Conservation (phyloP, 805 yeast genomes). For the Alloascoidea africana region DNA sequence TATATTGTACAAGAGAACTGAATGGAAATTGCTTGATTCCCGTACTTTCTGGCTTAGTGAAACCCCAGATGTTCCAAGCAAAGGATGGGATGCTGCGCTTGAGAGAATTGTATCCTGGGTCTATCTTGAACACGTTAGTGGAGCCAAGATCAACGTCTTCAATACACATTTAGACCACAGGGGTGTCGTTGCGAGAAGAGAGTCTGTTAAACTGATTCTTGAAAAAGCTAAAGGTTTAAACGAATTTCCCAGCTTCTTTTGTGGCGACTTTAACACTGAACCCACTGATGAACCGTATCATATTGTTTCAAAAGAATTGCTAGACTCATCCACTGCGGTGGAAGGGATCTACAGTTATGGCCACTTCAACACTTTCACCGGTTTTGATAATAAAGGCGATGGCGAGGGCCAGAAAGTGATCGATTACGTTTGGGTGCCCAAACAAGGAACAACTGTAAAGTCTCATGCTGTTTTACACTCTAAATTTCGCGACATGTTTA, state of each 20-base stretch:
- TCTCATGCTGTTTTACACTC: background rate
- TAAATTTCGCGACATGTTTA: background rate
- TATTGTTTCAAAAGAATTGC: conserved; percentile 20
- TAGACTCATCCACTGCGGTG: conserved; percentile 22
- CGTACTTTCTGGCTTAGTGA: conserved; percentile 37
- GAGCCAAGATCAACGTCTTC: conserved; percentile 16
- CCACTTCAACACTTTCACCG: conserved; percentile 29
- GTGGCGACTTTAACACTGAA: conserved; percentile 43
- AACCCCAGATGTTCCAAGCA: conserved; percentile 37
- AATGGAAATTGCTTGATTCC: conserved; percentile 24
- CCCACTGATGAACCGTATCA: conserved; percentile 27
- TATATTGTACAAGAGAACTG: conserved; percentile 22
- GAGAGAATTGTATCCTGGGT: conserved; percentile 24
- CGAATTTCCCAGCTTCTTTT: conserved; percentile 26
- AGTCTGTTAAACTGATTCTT: conserved; percentile 28
- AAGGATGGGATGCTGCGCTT: conserved; percentile 33
- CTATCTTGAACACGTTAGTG: conserved; percentile 13
- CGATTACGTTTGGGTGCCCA: background rate
- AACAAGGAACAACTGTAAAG: background rate
- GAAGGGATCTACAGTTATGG: conserved; percentile 23
- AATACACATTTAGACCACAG: conserved; percentile 37
- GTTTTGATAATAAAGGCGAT: conserved; percentile 21
- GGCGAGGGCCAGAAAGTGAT: background rate
- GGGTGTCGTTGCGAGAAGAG: conserved; percentile 28
- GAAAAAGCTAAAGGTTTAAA: conserved; percentile 16